Evolutionary conservation across 495 filamentous ascomycete species (phyloP).

Genomic region (Hypoxylon trugodes): DNA sequence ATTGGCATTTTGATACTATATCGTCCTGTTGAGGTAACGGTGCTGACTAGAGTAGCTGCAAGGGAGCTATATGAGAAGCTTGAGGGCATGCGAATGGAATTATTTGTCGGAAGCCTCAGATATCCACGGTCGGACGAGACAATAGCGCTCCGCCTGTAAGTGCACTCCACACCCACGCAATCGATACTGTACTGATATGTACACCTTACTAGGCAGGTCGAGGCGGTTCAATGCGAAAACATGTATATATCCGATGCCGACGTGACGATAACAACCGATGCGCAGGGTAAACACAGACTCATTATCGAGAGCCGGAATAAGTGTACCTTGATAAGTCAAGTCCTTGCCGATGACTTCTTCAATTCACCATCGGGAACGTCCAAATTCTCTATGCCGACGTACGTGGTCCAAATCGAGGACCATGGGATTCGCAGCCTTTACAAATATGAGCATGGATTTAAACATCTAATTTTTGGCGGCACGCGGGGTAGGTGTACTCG

Average conservation of each 20-base stretch:
- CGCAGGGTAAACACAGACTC: neutral
- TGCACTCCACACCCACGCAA: neutral
- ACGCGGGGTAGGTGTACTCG: neutral
- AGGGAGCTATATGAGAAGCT: neutral
- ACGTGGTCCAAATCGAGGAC: constrained; percentile 3
- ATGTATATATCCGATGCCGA: neutral
- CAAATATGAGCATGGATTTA: constrained; percentile 7
- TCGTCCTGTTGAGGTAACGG: neutral
- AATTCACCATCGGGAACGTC: neutral
- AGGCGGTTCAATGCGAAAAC: neutral
- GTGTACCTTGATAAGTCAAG: neutral
- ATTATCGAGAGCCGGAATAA: constrained; percentile 10
- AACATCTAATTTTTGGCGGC: neutral
- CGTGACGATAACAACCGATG: neutral
- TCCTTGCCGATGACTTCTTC: neutral
- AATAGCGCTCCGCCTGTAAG: neutral
- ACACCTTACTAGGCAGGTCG: neutral
- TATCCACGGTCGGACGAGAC: constrained; percentile 2
- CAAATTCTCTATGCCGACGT: neutral
- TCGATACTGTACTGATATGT: neutral
- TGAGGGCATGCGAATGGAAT: constrained; percentile 5
- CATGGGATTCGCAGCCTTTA: constrained; percentile 1
- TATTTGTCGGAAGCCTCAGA: neutral
- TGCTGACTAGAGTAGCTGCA: neutral
- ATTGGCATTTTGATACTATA: neutral